These are phyloP conservation scores for Arachis monticola DNA, from an alignment of 331 rosid species.

Conservation along the genomic window DNA sequence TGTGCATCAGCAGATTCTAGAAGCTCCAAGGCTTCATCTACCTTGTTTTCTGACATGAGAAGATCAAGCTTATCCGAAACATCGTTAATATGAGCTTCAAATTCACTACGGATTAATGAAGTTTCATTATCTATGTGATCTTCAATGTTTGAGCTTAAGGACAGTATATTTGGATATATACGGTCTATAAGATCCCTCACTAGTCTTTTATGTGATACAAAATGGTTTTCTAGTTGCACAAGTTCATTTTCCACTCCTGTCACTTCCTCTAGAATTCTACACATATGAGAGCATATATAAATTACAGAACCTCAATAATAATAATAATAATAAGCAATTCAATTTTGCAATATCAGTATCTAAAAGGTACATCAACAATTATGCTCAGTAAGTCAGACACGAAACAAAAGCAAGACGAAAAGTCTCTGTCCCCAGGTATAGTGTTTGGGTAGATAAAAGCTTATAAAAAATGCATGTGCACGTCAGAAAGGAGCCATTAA, in stretches of 20 bases:
- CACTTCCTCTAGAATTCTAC: slow-evolving; percentile 69
- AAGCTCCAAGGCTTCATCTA: slow-evolving; percentile 60
- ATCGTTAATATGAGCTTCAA: slow-evolving; percentile 51
- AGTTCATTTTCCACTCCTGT: slow-evolving; percentile 60
- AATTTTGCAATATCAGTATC: neutral
- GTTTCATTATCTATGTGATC: slow-evolving; percentile 30
- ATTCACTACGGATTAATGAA: slow-evolving; percentile 38
- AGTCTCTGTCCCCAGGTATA: too few relatives aligned
- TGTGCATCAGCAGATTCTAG: slow-evolving; percentile 58
- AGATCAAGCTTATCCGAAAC: slow-evolving; percentile 62
- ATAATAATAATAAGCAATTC: slow-evolving; percentile 1
- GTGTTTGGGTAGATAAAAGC: too few relatives aligned
- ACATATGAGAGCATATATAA: slow-evolving; percentile 12
- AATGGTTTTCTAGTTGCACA: slow-evolving; percentile 59
- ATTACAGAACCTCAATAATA: slow-evolving; percentile 11
- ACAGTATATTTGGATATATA: slow-evolving; percentile 50
- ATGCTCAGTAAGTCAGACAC: neutral
- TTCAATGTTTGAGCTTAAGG: slow-evolving; percentile 42
- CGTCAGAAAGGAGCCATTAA: too few relatives aligned
- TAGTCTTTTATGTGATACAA: slow-evolving; percentile 52
- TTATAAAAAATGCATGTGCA: too few relatives aligned
- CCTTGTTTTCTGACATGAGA: slow-evolving; percentile 58
- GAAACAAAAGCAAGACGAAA: too few relatives aligned
- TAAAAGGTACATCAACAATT: neutral
- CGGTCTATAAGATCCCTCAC: slow-evolving; percentile 57